Base-by-base conservation (phyloP, 345 rosid genomes). In the Camelina hispida region DNA sequence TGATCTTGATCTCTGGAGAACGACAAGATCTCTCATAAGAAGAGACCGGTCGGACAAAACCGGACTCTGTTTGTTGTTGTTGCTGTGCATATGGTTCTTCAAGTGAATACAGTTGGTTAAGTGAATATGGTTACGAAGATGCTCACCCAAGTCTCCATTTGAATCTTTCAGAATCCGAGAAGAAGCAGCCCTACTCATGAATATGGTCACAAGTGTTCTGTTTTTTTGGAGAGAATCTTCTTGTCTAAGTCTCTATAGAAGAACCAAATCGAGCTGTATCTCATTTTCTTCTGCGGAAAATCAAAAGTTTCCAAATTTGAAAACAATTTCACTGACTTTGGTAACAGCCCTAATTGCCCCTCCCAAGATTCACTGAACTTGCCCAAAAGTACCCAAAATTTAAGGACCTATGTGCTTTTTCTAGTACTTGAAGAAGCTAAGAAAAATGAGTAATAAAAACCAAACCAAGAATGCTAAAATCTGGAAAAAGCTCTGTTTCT, bases 51-150 rank as follows among this genome's bases (percentile, higher is more conserved):
- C 93, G 0, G 82, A 80, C 62, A 87, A 80, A 52, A 87, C 84
- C 18, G 98, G 97, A 75, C 93, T 93, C 61, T 93, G 99, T 81
- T 92, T 95, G 46, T 6, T 73, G 62, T 59, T 59, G 65, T 93
- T 73, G 62, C 37, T 60, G 65, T 93, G 99, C 98, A 93, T 93
- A 78, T 93, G 99, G 76, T 96, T 89, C 85, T 96, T 96, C 85
- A 96, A 85, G 83, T 96, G 98, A 74, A 96, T 96, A 78, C 98
- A 96, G 62, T 96, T 96, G 42, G 97, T 91, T 71, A 96, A 85
- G 71, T 96, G 99, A 71, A 96, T 84, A 81, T 96, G 98, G 79
- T 91, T 91, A 67, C 96, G 94, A 34, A 90, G 97, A 87, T 96
- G 98, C 75, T 96, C 97, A 67, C 90, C 75, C 42, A 96, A 83